Conservation (phyloP, 257 asterid genomes). For the Orobanche coerulescens region DNA sequence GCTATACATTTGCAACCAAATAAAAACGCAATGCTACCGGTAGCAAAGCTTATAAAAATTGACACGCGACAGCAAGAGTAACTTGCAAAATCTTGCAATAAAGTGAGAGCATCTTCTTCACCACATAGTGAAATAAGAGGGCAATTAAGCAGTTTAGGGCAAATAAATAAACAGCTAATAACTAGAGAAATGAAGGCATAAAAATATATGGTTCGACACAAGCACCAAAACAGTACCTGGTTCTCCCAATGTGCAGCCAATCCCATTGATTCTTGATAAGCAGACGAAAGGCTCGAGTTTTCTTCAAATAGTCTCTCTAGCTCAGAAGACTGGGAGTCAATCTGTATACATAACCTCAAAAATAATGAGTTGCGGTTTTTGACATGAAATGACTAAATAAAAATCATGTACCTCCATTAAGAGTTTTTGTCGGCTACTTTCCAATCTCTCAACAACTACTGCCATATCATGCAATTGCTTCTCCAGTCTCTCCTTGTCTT, state of each 20-base stretch:
- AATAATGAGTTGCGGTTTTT: constrained; percentile 24
- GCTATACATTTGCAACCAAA: background rate
- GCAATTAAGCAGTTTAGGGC: background rate
- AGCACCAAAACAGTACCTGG: constrained; percentile 47
- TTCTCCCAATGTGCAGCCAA: constrained; percentile 74
- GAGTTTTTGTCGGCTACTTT: constrained; percentile 86
- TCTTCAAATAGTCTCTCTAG: constrained; percentile 90
- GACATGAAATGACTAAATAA: constrained; percentile 15
- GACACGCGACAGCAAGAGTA: background rate
- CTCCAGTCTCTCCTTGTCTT: constrained; percentile 83
- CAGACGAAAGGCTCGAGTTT: constrained; percentile 63
- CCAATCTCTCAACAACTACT: constrained; percentile 80
- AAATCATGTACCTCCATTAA: constrained; percentile 58
- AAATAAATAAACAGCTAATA: background rate
- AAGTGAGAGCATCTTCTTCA: background rate
- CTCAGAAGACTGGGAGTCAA: constrained; percentile 95
- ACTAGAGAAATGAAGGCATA: constrained; percentile 9
- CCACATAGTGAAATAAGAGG: background rate
- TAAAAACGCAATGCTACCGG: background rate
- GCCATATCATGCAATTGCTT: constrained; percentile 95
- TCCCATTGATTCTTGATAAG: constrained; percentile 74
- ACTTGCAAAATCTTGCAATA: background rate
- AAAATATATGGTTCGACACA: background rate
- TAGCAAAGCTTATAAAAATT: background rate
- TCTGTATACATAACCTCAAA: constrained; percentile 38